A percentile compares a stretch with the other conserved stretches of the same genome.
Conservation (phyloP, 148 eudicot genomes). For the Chenopodium quinoa region DNA sequence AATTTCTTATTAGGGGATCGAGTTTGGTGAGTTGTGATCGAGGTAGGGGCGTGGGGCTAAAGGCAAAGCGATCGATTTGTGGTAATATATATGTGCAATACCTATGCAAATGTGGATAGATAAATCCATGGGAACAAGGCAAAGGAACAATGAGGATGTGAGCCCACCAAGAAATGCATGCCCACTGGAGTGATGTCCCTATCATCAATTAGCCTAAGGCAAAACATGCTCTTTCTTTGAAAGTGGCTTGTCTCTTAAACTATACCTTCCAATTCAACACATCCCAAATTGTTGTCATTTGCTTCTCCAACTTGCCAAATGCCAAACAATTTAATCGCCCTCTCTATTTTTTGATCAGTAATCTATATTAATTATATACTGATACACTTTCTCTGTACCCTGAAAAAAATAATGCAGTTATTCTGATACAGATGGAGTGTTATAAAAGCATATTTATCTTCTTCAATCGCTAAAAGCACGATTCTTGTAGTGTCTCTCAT, state of each 20-base stretch:
- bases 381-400: no score
- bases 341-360: no score
- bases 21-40: neutral
- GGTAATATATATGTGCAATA: neutral
- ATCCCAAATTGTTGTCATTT: no score
- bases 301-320: conserved; percentile 8
- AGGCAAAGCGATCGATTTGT: neutral
- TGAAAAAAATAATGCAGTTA: no score
- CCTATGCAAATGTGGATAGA: neutral
- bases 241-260: conserved; percentile 20
- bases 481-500: neutral
- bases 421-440: no score
- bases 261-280: conserved; percentile 1
- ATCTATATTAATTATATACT: no score
- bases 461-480: no score
- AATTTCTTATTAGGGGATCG: neutral
- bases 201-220: neutral
- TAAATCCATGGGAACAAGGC: conserved; percentile 8
- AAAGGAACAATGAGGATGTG: conserved; percentile 15
- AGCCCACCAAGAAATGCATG: conserved; percentile 21
- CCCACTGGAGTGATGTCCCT: conserved; percentile 22
- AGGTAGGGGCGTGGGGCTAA: conserved; percentile 12
- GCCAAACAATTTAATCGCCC: neutral
- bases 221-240: conserved; percentile 19
- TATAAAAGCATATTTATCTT: no score